Conservation (phyloP, 2,329 filamentous ascomycete genomes). For the Ambrosiella cleistominuta region DNA sequence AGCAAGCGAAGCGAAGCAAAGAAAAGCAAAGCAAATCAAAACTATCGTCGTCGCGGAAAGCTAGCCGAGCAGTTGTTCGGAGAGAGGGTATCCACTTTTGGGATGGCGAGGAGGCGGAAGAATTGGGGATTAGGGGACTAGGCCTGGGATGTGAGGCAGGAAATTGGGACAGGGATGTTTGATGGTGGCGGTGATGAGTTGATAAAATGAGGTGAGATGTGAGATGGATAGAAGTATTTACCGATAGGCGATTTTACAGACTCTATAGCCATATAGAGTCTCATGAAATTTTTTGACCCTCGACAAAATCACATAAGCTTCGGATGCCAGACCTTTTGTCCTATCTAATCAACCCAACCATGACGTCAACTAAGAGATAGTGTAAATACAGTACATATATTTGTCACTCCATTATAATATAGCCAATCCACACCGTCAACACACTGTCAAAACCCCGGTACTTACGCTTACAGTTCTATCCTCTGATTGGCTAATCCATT, state of each 20-base stretch:
- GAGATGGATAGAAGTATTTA: no score
- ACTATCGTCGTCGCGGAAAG: no score
- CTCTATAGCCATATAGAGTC: no score
- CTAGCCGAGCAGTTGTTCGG: no score
- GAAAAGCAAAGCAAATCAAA: neutral
- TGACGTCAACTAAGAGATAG: neutral
- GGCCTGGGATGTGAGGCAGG: slow-evolving; percentile 5
- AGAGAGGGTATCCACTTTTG: neutral
- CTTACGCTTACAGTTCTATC: neutral
- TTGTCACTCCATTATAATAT: neutral
- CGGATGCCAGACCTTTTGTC: no score
- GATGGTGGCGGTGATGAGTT: neutral
- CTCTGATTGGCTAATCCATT: slow-evolving; percentile 1
- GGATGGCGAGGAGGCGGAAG: neutral
- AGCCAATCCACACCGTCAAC: neutral
- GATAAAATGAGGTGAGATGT: neutral
- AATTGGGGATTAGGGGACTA: neutral
- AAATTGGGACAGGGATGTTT: neutral
- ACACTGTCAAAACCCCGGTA: neutral
- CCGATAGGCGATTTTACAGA: no score
- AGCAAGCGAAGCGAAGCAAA: neutral
- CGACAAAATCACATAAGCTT: no score
- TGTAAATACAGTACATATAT: neutral
- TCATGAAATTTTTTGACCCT: no score
- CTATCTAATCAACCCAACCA: no score